Conservation (phyloP, 306 rosid species). For the Vigna radiata region DNA sequence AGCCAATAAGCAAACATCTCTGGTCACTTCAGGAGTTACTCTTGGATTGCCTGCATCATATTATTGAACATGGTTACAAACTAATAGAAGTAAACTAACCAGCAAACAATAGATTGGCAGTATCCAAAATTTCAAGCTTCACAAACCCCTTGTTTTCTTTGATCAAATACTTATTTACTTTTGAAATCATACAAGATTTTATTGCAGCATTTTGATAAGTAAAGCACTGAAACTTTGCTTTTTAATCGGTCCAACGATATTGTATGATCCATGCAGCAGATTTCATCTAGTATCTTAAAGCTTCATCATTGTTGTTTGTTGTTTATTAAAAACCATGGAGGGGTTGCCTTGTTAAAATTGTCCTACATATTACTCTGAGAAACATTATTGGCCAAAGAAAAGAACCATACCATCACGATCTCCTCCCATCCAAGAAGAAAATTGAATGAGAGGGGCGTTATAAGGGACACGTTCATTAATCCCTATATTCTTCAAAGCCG, state of each 20-base stretch:
- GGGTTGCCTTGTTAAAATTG: neutral
- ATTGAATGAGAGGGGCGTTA: slow-evolving; percentile 87
- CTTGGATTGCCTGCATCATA: slow-evolving; percentile 79
- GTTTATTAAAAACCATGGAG: neutral
- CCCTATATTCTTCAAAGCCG: slow-evolving; percentile 87
- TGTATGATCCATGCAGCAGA: neutral
- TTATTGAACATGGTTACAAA: neutral
- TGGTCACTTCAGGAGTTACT: slow-evolving; percentile 90
- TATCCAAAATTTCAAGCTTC: neutral
- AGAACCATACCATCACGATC: slow-evolving; percentile 86
- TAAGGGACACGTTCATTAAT: slow-evolving; percentile 81
- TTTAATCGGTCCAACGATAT: neutral
- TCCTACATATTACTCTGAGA: neutral
- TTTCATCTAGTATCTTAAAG: neutral
- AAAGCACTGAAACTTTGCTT: neutral
- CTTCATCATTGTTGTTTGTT: neutral
- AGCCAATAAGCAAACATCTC: slow-evolving; percentile 87
- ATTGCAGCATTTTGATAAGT: neutral
- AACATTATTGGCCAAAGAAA: slow-evolving; percentile 2
- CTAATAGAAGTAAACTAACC: too few species aligned
- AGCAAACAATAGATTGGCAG: neutral
- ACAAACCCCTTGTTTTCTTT: neutral
- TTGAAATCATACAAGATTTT: neutral
- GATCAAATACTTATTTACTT: neutral
- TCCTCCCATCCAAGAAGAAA: slow-evolving; percentile 98